Conservation (phyloP, 306 rosid species). For the Urtica urens region DNA sequence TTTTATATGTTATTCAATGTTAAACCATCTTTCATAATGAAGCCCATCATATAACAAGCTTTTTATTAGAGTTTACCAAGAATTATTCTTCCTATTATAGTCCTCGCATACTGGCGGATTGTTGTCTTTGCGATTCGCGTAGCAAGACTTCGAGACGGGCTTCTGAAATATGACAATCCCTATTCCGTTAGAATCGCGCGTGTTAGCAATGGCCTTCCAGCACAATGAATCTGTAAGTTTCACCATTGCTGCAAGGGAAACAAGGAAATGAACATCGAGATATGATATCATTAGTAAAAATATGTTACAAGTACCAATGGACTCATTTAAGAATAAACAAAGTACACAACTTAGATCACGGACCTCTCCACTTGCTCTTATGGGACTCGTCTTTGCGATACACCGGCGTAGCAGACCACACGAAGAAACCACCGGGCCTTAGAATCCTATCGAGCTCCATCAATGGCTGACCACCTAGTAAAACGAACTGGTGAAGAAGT, state of each 20-base stretch:
- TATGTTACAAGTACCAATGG: background rate
- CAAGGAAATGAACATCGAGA: slow-evolving; percentile 9
- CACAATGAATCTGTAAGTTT: slow-evolving; percentile 61
- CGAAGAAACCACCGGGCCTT: slow-evolving; percentile 86
- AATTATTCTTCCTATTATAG: slow-evolving; percentile 37
- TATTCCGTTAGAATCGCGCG: slow-evolving; percentile 53
- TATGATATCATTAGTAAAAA: background rate
- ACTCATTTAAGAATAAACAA: background rate
- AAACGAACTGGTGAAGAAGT: background rate
- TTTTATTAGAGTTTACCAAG: slow-evolving; percentile 50
- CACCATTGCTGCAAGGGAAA: slow-evolving; percentile 61
- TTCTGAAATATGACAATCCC: slow-evolving; percentile 91
- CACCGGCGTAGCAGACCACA: slow-evolving; percentile 97
- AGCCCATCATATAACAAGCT: background rate
- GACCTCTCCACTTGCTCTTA: slow-evolving; percentile 68
- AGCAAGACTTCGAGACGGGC: slow-evolving; percentile 68
- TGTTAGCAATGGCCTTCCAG: slow-evolving; percentile 75
- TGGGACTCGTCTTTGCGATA: slow-evolving; percentile 63
- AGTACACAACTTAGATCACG: slow-evolving; percentile 16
- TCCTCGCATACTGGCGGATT: slow-evolving; percentile 57
- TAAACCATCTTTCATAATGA: background rate
- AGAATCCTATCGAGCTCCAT: slow-evolving; percentile 84
- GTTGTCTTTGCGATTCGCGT: slow-evolving; percentile 35
- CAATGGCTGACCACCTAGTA: slow-evolving; percentile 70
- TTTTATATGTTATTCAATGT: too few relatives aligned